These are phyloP conservation scores for Phanerochaete sordida DNA, from an alignment of 768 basidiomycete species.

Conservation along the genomic window DNA sequence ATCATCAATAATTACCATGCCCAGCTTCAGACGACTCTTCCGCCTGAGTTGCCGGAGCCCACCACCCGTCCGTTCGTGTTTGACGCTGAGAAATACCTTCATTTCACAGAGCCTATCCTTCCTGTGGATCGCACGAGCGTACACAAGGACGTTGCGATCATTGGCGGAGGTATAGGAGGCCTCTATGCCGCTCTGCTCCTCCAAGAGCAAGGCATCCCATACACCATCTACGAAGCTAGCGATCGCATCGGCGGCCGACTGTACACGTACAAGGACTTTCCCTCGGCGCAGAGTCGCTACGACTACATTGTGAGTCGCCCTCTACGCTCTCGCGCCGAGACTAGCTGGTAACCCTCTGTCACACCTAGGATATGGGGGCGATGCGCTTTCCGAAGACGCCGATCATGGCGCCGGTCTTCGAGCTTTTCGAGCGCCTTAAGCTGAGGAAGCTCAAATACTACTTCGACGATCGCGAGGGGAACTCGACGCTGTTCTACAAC, in stretches of 20 bases:
- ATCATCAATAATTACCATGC: not conserved
- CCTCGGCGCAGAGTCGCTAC: not conserved
- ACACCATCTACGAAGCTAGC: not conserved
- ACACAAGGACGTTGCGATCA: not conserved
- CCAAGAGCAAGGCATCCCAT: not conserved
- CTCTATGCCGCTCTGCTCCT: conserved; percentile 2
- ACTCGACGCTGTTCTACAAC: not conserved
- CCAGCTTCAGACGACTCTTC: no score
- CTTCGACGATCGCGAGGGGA: not conserved
- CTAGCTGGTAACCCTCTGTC: no score
- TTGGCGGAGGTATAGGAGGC: conserved; percentile 1
- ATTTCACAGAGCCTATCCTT: no score
- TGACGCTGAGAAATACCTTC: no score
- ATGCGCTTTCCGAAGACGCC: conserved; percentile 20
- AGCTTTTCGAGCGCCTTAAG: conserved; percentile 8
- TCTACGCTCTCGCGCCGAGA: no score
- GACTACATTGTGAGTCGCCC: not conserved
- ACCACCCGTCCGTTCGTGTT: not conserved
- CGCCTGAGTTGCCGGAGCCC: no score
- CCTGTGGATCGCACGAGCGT: no score
- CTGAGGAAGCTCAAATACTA: not conserved
- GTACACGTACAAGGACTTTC: not conserved
- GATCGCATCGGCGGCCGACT: conserved; percentile 1
- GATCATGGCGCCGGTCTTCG: conserved; percentile 17
- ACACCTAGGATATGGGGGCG: conserved; percentile 18